Evolutionary conservation across 352 stramenopile species (phyloP), one percentile per base, ranked within the genome.

Genomic region (Discostella stelligera): DNA sequence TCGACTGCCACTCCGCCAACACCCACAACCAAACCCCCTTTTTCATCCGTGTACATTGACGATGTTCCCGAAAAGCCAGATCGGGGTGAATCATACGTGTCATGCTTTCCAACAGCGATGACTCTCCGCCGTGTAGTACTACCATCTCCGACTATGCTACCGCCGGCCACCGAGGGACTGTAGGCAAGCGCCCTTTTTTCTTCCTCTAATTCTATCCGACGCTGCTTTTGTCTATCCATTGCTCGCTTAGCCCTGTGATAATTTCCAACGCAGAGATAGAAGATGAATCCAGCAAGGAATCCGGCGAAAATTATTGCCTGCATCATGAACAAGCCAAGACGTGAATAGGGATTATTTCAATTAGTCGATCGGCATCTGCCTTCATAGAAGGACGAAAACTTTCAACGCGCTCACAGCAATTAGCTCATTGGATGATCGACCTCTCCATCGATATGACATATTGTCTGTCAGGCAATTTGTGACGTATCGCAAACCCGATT

Each of bases 21-120:
- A 25, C 73, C 66, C 21, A 66, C 70, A 7, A 52, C 78, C 27
- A 79, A 72, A 14, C 37, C 37, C 10, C 74, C 74, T 37, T 78
- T 82, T 60, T 82, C 74, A n/a, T 82, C 74, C 23, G 74, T 82
- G 25, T 79, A 82, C 62, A 78, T 74, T 14, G 65, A 77, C 13
- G 74, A 82, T 49, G 67, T 54, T 18, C 67, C 74, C 32, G 74
- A 82, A 65, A 59, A 82, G 50, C 66, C 53, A 23, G 74, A 82
- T 56, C 56, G 30, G 16, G 74, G 74, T 32, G 74, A 82, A 74
- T 82, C 74, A 60, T 53, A 63, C 30, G 54, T 50, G 14, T 14
- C 39, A 30, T 71, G 14, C 7, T 64, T 67, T 23, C 20, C 67
- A 16, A 32, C 49, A 46, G 30, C 21, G 14, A 61, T 66, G 14